Base-by-base conservation (phyloP, 768 basidiomycete genomes). In the Dacryopinax spathularia region DNA sequence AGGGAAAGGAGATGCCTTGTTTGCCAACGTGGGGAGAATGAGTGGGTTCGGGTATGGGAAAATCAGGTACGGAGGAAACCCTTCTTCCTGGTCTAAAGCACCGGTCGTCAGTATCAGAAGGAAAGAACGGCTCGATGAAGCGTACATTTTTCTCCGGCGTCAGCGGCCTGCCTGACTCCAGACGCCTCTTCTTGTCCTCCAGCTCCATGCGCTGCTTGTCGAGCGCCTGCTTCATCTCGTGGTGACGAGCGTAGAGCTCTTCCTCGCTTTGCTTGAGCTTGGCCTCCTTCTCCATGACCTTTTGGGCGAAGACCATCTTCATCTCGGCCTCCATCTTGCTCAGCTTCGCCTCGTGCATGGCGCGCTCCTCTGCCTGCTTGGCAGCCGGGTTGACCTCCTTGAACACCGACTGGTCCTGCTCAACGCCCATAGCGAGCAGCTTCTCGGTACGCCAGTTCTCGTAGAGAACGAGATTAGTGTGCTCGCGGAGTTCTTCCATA, bases 291-390 rank as follows among this genome's bases (percentile, higher is more conserved):
- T 99, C 96, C 74, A 93, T 91, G 63, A 99, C 96, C 76, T 99
- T 99, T 77, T 98, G 96, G 74, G 94, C 93, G 92, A 99, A 99
- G 70, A 99, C 96, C 91, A 95, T 92, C 85, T 97, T 98, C 96
- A 99, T 99, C 81, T 98, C 96, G 63, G 93, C 89, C 78, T 99
- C 96, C 88, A 97, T 97, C 85, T 99, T 99, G 63, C 91, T 84
- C 62, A 99, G 84, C 75, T 98, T 98, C 69, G 90, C 89, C 77
- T 99, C 95, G 77, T 99, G 95, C 72, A 97, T 75, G 61, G 91
- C 80, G 63, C 96, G 89, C 73, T 99, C 96, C 73, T 99, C 96
- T 67, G 94, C 92, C 78, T 91, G 83, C 76, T 92, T 88, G 65
- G 89, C 90, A 60, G 94, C 94, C 66, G 96, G 96, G 77, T 98